These are phyloP conservation scores for Oryza brachyantha DNA, from an alignment of 176 grass and related monocot species.

Conservation along the genomic window DNA sequence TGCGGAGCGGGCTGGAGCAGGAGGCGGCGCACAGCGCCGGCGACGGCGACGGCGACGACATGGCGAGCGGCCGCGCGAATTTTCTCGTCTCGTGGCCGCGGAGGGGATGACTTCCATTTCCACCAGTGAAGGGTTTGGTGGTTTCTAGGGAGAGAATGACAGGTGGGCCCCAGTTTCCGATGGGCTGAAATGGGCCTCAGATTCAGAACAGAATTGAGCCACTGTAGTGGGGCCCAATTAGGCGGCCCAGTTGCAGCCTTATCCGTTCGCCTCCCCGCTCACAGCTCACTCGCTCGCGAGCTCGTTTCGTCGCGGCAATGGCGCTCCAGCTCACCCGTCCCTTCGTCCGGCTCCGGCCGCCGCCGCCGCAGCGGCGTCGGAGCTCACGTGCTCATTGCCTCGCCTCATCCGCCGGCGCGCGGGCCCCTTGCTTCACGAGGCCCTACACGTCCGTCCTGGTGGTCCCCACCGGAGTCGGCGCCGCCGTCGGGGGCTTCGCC, in stretches of 20 bases:
- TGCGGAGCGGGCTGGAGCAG: constrained; percentile 20
- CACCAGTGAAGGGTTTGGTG: not conserved
- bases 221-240: not conserved
- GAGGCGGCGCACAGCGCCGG: constrained; percentile 32
- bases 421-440: constrained; percentile 40
- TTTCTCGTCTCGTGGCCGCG: constrained; percentile 17
- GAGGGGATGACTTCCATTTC: not conserved
- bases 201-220: too few relatives aligned
- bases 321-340: constrained; percentile 40
- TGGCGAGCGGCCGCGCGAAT: constrained; percentile 31
- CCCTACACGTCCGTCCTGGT: constrained; percentile 88
- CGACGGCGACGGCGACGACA: constrained; percentile 44
- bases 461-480: constrained; percentile 81
- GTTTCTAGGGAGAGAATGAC: not conserved
- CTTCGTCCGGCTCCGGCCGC: constrained; percentile 4
- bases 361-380: constrained; percentile 8
- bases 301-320: constrained; percentile 18
- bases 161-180: not conserved
- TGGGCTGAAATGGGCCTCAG: not conserved
- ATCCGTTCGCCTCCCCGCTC: constrained; percentile 7
- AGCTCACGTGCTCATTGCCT: not conserved
- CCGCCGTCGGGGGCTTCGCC: constrained; percentile 75
- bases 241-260: constrained; percentile 14
- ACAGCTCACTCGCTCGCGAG: too few relatives aligned
- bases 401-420: not conserved